Conservation (phyloP, 2,329 filamentous ascomycete genomes). For the Colletotrichum cereale region DNA sequence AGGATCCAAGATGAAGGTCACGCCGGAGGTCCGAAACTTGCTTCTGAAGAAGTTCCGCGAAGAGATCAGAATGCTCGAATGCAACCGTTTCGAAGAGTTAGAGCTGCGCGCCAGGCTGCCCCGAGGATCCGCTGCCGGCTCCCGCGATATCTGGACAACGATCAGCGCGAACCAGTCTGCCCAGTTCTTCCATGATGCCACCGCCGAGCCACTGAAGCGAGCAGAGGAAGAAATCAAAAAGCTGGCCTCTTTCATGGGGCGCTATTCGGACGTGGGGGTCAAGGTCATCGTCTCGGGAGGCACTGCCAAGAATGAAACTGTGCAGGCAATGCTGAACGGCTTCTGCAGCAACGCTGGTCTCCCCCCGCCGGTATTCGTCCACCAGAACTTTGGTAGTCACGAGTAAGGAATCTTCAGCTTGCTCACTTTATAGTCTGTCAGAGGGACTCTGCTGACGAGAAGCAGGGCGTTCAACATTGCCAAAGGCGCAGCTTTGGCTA, state of each 20-base stretch:
- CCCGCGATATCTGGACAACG: not conserved
- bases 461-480: constrained; percentile 6
- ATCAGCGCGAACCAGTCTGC: not conserved
- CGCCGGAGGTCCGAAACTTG: not conserved
- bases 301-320: constrained; percentile 7
- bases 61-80: not conserved
- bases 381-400: not conserved
- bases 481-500: not conserved
- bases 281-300: constrained; percentile 16
- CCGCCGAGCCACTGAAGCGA: not conserved
- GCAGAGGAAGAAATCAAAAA: not conserved
- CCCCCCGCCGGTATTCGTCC: not conserved
- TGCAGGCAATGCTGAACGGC: not conserved
- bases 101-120: not conserved
- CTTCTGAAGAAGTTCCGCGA: not conserved
- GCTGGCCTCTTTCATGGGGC: not conserved
- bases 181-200: not conserved
- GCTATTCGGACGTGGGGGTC: not conserved
- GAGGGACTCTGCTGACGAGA: not conserved
- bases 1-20: not conserved
- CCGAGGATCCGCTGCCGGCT: not conserved
- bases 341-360: not conserved
- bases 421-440: too few species aligned
- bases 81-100: not conserved
- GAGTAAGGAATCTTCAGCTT: not conserved